Conservation (phyloP, 257 asterid genomes). For the Nicotiana tabacum region DNA sequence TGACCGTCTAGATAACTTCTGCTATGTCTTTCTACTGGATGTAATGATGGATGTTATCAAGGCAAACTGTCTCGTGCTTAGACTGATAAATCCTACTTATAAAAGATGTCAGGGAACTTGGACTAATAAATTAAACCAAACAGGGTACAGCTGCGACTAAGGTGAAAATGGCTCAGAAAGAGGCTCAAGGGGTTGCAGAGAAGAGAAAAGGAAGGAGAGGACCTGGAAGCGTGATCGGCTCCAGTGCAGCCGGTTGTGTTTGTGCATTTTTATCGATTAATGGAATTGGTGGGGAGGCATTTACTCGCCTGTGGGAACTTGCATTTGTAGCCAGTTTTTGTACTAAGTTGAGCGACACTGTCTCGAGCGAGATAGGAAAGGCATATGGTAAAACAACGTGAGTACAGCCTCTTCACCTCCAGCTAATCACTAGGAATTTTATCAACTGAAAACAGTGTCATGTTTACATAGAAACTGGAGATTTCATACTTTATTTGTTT, state of each 20-base stretch:
- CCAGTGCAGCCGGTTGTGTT: conserved; percentile 93
- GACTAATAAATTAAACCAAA: conserved; percentile 18
- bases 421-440: background rate
- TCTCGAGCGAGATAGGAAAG: conserved; percentile 97
- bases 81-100: background rate
- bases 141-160: conserved; percentile 94
- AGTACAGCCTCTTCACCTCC: conserved; percentile 30
- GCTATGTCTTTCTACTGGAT: background rate
- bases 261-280: conserved; percentile 75
- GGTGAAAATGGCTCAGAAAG: conserved; percentile 96
- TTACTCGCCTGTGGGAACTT: conserved; percentile 63
- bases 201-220: conserved; percentile 95
- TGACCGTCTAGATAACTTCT: background rate
- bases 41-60: background rate
- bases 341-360: conserved; percentile 91
- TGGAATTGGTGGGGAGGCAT: conserved; percentile 61
- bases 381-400: conserved; percentile 94
- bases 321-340: conserved; percentile 95
- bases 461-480: background rate
- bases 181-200: conserved; percentile 96
- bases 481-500: background rate
- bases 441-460: background rate
- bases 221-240: conserved; percentile 92
- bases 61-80: background rate
- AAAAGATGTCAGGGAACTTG: background rate